phyloP scores from a whole-genome alignment of 2,329 filamentous ascomycete genomes.

The Aspergillus pseudoterreus region DNA sequence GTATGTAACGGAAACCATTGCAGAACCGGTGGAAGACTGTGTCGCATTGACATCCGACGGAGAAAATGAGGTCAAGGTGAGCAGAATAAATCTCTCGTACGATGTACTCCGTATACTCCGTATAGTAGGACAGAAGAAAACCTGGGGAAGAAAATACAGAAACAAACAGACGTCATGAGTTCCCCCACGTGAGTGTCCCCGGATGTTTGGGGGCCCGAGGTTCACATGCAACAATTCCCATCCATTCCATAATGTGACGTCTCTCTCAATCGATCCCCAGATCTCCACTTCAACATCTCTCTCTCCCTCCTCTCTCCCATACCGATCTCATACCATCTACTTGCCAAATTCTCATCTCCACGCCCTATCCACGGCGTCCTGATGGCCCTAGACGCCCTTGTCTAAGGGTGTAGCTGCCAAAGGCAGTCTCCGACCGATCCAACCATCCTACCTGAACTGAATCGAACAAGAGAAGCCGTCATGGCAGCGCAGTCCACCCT shows the following conservation, averaged over 20 bases:
- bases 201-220: conserved; percentile 17
- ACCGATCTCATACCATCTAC: neutral
- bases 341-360: neutral
- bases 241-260: conserved; percentile 13
- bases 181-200: conserved; percentile 19
- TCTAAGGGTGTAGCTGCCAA: conserved; percentile 13
- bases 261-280: conserved; percentile 5
- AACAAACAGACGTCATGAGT: neutral
- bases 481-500: conserved; percentile 92
- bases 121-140: no score
- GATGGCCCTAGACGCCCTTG: conserved; percentile 16
- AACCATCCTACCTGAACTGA: neutral
- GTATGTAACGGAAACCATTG: neutral
- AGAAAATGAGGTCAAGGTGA: no score
- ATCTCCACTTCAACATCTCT: neutral
- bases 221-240: conserved; percentile 19
- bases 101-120: no score
- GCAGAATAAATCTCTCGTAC: no score
- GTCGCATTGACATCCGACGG: no score
- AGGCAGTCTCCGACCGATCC: conserved; percentile 3
- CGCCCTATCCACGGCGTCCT: neutral
- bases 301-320: neutral
- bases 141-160: no score
- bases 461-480: neutral
- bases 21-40: no score